A percentile compares a stretch with the other conserved stretches of the same genome.
phyloP scores from a whole-genome alignment of 2,329 filamentous ascomycete species.

The Chrysoporthe puriensis region DNA sequence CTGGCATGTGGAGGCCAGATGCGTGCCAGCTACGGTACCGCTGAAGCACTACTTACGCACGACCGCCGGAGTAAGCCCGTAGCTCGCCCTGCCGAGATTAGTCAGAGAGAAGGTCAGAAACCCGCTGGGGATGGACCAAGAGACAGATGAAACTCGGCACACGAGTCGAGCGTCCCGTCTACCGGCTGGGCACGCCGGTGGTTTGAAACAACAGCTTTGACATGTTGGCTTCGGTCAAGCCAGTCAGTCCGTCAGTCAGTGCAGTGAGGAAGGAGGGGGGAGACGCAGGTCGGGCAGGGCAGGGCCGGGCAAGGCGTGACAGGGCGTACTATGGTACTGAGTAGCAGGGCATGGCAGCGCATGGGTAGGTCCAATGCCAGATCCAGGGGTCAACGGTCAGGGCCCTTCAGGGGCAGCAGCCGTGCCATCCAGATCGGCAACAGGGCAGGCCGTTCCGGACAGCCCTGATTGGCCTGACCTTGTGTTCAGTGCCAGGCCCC shows the following conservation, averaged over 20 bases:
- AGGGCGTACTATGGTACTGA: no score
- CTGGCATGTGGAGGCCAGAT: background rate
- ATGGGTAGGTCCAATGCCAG: background rate
- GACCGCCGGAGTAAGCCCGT: conserved; percentile 2
- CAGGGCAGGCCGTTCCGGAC: no score
- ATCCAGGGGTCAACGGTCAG: background rate
- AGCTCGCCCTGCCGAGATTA: background rate
- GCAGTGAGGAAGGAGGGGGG: no score
- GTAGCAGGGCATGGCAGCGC: background rate
- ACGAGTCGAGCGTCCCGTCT: background rate
- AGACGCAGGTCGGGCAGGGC: background rate
- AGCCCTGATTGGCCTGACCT: no score
- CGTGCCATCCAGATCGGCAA: no score
- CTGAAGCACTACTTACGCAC: background rate
- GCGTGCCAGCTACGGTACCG: background rate
- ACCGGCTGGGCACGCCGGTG: no score
- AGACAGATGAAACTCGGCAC: conserved; percentile 3
- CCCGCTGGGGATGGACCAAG: no score
- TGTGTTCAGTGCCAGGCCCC: no score
- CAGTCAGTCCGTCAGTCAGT: background rate
- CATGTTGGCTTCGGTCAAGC: no score
- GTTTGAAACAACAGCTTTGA: no score
- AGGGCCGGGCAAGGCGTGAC: background rate
- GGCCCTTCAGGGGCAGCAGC: no score
- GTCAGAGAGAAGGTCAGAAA: background rate